These are phyloP conservation scores for Fusarium sp. DNA, from an alignment of 2,329 filamentous ascomycete genomes.

Conservation along the genomic window DNA sequence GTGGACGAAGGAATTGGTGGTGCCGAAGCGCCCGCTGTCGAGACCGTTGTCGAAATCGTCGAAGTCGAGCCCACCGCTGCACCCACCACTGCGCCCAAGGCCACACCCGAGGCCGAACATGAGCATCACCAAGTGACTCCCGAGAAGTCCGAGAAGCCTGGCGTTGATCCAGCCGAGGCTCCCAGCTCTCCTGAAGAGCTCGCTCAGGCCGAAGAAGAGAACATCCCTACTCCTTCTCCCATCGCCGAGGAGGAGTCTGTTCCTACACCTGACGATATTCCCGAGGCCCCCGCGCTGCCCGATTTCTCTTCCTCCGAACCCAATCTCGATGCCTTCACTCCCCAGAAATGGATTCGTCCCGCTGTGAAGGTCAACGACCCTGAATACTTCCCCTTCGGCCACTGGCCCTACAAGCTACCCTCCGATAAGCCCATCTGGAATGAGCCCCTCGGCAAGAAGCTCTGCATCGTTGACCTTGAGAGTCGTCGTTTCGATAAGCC, in stretches of 20 bases:
- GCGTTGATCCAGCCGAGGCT: constrained; percentile 13
- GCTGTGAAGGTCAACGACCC: constrained; percentile 42
- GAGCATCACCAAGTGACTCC: constrained; percentile 1
- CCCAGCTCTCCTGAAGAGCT: constrained; percentile 23
- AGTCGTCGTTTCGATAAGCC: constrained; percentile 54
- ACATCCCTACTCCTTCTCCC: constrained; percentile 2
- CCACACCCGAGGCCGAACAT: neutral
- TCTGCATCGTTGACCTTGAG: constrained; percentile 61
- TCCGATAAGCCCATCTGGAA: constrained; percentile 49
- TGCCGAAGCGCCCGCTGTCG: constrained; percentile 7
- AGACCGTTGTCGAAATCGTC: constrained; percentile 4
- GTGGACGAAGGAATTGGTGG: constrained; percentile 20
- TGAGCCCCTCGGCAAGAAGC: constrained; percentile 52
- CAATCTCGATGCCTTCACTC: constrained; percentile 21
- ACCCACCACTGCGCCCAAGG: neutral
- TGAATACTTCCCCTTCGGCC: constrained; percentile 51
- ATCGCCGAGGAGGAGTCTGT: neutral
- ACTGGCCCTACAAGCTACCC: constrained; percentile 51
- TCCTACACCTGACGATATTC: constrained; percentile 3
- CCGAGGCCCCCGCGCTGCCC: constrained; percentile 16
- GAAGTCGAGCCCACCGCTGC: neutral
- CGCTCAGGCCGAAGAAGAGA: constrained; percentile 12
- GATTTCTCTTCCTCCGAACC: neutral
- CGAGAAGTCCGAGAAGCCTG: neutral
- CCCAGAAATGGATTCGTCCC: constrained; percentile 28